phyloP scores from a whole-genome alignment of 2,329 filamentous ascomycete species.

The Penicillium carneum region DNA sequence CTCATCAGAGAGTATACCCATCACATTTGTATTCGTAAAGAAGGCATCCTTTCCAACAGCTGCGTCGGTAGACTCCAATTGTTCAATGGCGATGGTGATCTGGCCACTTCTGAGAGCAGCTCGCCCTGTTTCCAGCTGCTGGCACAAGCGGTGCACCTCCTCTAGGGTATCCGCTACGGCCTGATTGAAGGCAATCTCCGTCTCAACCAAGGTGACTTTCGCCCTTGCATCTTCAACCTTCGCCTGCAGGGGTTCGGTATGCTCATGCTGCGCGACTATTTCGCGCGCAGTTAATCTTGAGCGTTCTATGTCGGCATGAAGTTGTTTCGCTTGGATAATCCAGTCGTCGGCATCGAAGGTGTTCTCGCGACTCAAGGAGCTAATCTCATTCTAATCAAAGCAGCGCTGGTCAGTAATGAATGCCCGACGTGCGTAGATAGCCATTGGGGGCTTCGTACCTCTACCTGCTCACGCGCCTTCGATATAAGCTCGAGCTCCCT shows the following conservation, averaged over 20 bases:
- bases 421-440: neutral
- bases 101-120: constrained; percentile 55
- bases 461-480: constrained; percentile 61
- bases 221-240: constrained; percentile 67
- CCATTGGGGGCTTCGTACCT: constrained; percentile 49
- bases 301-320: constrained; percentile 83
- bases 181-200: constrained; percentile 67
- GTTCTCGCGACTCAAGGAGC: constrained; percentile 75
- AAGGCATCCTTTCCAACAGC: constrained; percentile 40
- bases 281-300: constrained; percentile 80
- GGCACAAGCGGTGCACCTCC: constrained; percentile 59
- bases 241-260: constrained; percentile 68
- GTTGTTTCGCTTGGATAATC: constrained; percentile 81
- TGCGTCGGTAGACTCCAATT: constrained; percentile 55
- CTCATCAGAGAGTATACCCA: constrained; percentile 68
- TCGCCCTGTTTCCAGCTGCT: constrained; percentile 57
- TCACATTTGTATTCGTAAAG: constrained; percentile 48
- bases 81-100: constrained; percentile 58
- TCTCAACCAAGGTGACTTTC: constrained; percentile 64
- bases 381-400: constrained; percentile 70
- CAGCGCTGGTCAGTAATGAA: constrained; percentile 21
- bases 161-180: constrained; percentile 60
- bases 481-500: constrained; percentile 60
- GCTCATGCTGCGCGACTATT: constrained; percentile 79
- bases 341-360: constrained; percentile 83